phyloP scores from a whole-genome alignment of 768 basidiomycete genomes.

The Auricularia sp. region DNA sequence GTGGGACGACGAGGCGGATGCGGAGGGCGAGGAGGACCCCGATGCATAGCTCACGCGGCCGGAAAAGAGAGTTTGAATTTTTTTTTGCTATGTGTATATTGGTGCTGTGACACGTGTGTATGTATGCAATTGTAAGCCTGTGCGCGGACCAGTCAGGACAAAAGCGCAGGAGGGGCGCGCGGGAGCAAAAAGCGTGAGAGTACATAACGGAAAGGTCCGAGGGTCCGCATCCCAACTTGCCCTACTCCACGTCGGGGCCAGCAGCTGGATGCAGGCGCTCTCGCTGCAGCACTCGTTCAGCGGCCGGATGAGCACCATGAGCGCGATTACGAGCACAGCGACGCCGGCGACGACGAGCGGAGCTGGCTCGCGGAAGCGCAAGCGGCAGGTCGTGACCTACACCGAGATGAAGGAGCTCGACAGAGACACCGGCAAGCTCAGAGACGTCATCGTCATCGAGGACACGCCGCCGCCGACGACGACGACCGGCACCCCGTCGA shows the following conservation, averaged over 20 bases:
- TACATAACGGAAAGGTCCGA: neutral
- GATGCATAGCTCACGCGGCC: neutral
- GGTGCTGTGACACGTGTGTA: neutral
- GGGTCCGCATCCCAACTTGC: neutral
- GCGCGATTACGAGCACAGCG: constrained; percentile 5
- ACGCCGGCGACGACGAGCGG: constrained; percentile 51
- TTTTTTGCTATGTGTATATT: neutral
- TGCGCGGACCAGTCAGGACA: too few species aligned
- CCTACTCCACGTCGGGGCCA: neutral
- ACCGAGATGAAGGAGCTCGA: constrained; percentile 85
- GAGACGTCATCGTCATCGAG: constrained; percentile 88
- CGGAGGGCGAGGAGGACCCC: constrained; percentile 18
- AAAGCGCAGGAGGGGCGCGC: neutral
- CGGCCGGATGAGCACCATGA: neutral
- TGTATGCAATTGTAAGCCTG: neutral
- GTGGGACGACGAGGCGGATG: constrained; percentile 16
- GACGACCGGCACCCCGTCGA: constrained; percentile 52
- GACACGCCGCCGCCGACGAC: constrained; percentile 68
- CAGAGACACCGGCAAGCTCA: constrained; percentile 50
- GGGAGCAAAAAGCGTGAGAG: neutral
- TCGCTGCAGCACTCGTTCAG: neutral
- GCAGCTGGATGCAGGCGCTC: neutral
- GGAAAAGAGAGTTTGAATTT: neutral
- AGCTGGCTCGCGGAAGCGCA: constrained; percentile 62
- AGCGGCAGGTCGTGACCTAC: constrained; percentile 79